Evolutionary conservation across 1,139 yeast species (phyloP).

Genomic region (Taphrina wiesneri): DNA sequence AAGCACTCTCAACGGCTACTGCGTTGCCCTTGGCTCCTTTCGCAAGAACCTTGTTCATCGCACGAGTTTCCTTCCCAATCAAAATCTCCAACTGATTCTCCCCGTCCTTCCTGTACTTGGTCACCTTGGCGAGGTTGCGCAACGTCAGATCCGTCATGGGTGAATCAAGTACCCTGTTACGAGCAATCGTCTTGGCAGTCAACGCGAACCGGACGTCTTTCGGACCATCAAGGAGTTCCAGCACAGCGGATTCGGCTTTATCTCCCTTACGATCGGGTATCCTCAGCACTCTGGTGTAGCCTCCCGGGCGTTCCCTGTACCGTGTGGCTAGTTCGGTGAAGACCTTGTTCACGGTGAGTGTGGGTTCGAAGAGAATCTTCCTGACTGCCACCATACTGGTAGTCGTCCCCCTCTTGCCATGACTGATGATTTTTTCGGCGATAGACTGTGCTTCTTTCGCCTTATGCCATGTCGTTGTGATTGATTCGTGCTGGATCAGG

Average conservation of each 20-base stretch:
- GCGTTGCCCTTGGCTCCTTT: background rate
- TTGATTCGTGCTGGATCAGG: conserved; percentile 65
- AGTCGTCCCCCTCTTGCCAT: conserved; percentile 47
- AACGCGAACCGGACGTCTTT: conserved; percentile 76
- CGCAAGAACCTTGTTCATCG: conserved; percentile 9
- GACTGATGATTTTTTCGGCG: conserved; percentile 59
- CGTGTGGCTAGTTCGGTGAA: conserved; percentile 64
- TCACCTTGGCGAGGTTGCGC: conserved; percentile 58
- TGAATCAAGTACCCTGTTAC: conserved; percentile 63
- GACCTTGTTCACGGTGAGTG: conserved; percentile 58
- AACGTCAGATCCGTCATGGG: conserved; percentile 41
- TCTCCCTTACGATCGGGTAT: conserved; percentile 88
- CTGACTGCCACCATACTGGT: conserved; percentile 22
- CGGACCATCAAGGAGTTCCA: conserved; percentile 81
- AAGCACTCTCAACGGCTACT: background rate
- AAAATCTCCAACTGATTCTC: conserved; percentile 9
- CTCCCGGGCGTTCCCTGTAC: conserved; percentile 66
- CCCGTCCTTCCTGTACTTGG: conserved; percentile 43
- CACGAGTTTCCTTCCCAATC: conserved; percentile 10
- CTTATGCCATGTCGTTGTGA: conserved; percentile 69
- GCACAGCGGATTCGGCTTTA: conserved; percentile 83
- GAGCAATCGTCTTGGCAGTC: conserved; percentile 76
- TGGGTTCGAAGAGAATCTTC: conserved; percentile 49
- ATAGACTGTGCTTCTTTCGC: conserved; percentile 64
- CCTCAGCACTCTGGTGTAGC: conserved; percentile 81